Conservation (phyloP, 163 green algal species). For the Prototheca cutis region DNA sequence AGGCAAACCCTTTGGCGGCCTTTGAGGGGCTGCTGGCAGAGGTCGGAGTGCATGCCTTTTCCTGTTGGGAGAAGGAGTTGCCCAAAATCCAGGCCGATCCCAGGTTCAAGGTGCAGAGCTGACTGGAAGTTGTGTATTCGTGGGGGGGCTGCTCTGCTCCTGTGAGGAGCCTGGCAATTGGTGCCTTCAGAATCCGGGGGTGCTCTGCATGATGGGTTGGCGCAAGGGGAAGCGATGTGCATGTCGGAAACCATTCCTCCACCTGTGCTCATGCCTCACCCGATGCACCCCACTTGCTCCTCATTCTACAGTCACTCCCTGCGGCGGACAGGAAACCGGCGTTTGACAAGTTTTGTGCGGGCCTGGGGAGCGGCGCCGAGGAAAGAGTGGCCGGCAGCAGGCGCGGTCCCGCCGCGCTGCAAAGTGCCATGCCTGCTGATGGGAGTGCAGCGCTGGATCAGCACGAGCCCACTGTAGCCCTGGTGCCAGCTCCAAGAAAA, state of each 20-base stretch:
- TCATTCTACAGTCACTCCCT: background rate
- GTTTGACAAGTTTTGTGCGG: background rate
- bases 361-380: background rate
- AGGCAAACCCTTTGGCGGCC: slow-evolving; percentile 6
- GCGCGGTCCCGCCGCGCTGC: background rate
- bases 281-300: too few species aligned
- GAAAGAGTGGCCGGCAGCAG: too few species aligned
- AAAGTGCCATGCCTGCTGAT: too few species aligned
- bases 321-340: background rate
- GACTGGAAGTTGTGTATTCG: background rate
- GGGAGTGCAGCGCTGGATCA: too few species aligned
- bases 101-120: slow-evolving; percentile 33
- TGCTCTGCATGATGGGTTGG: background rate
- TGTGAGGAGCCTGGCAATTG: background rate
- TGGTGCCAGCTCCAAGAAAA: background rate
- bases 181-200: background rate
- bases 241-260: too few species aligned
- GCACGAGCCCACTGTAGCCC: background rate
- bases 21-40: slow-evolving; percentile 62
- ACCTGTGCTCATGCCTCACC: too few species aligned
- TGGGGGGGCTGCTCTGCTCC: background rate
- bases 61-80: slow-evolving; percentile 56
- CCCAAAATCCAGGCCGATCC: slow-evolving; percentile 52
- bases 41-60: slow-evolving; percentile 55
- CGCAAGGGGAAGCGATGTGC: too few species aligned